Evolutionary conservation across 73 alveolate genomes (phyloP), one percentile per base, ranked within the genome.

Genomic region (Tetrahymena malaccensis): DNA sequence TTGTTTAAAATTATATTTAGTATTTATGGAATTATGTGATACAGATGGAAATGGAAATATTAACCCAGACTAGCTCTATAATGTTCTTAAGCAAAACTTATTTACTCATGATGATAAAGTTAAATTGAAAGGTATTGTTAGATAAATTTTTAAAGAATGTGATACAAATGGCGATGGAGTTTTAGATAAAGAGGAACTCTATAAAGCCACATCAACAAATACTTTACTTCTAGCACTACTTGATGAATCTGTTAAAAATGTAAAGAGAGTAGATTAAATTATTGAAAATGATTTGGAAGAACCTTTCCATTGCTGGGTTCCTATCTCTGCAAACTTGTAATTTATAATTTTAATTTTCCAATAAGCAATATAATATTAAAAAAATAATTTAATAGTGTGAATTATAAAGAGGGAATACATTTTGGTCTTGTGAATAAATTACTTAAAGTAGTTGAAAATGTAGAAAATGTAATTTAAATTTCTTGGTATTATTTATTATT

Each of bases 151-250:
- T 85, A 94, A 95, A n/a, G 97, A 96, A 94, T 97, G 98, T 94
- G 99, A 98, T 96, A 96, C 43, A 58, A 96, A 97, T 94, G 98
- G 98, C 31, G 98, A 97, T 96, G 99, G 99, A 34, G 98, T 97
- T 33, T 55, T 98, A 7, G 96, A 96, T 34, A 98, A 95, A 94
- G 96, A 94, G 0, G 98, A 97, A 94, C 57, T 98, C 93, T 94
- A 96, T 37, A 96, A 97, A 94, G 98, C 98, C 15, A 93, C 98
- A 43, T 85, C 94, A 55, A 95, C 93, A 43, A 95, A 95, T 89
- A 57, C 95, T n/a, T 43, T 94, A 0, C 83, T 94, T 10, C 50
- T 93, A 94, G 70, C 94, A 19, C 31, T 95, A 55, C 94, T 95
- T 15, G 97, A 89, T 55, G 93, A 95, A 89, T 85, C 97, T 10